These are phyloP conservation scores for Corymbia calophylla DNA, from an alignment of 441 rosid genomes.

Conservation along the genomic window DNA sequence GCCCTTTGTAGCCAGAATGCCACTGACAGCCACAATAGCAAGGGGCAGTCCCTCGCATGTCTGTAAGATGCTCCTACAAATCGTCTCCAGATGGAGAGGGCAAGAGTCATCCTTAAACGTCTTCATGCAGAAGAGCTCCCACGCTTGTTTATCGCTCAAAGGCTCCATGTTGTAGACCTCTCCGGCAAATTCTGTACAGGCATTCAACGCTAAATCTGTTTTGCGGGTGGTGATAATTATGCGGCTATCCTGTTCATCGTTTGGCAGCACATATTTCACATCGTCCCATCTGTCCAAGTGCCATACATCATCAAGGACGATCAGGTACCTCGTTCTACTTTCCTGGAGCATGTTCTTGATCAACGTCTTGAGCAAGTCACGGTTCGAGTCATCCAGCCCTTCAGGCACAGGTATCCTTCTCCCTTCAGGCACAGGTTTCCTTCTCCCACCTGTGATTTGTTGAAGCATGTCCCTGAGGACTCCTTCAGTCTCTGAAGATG, in stretches of 20 bases:
- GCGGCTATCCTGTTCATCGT: neutral
- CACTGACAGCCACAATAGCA: conserved; percentile 34
- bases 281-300: conserved; percentile 21
- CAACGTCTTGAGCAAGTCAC: conserved; percentile 7
- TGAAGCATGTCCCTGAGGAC: conserved; percentile 19
- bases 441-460: conserved; percentile 14
- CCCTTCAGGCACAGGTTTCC: neutral
- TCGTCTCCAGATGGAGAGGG: conserved; percentile 14
- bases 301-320: conserved; percentile 35
- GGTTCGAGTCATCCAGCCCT: conserved; percentile 10
- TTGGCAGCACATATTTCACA: conserved; percentile 13
- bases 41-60: conserved; percentile 35
- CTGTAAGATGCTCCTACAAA: conserved; percentile 10
- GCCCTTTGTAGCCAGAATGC: conserved; percentile 24
- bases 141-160: conserved; percentile 12
- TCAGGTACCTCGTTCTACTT: conserved; percentile 14
- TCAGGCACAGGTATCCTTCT: conserved; percentile 8
- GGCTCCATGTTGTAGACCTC: conserved; percentile 4
- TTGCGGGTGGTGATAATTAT: conserved; percentile 7
- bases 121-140: neutral
- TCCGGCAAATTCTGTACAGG: neutral
- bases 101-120: conserved; percentile 8
- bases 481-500: conserved; percentile 13
- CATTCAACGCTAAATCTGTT: neutral
- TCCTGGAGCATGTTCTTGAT: conserved; percentile 15